A percentile compares a stretch with the other conserved stretches of the same genome.
phyloP scores from a whole-genome alignment of 306 rosid genomes.

The Aeschynomene evenia region DNA sequence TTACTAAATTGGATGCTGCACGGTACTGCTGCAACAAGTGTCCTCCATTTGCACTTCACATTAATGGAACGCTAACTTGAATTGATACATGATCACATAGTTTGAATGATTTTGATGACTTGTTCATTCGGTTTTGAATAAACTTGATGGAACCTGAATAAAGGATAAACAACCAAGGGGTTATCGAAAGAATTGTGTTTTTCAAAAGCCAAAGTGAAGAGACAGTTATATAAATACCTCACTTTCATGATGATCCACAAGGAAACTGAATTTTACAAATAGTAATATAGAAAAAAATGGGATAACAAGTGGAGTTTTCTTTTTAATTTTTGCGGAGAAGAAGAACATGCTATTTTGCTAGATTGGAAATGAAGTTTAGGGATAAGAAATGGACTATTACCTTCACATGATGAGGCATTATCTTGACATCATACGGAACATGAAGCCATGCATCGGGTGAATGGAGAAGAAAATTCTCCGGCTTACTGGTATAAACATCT shows the following conservation, averaged over 20 bases:
- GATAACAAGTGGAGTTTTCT: constrained; percentile 8
- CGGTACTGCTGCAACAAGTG: constrained; percentile 21
- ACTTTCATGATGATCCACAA: constrained; percentile 6
- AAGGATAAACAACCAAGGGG: neutral
- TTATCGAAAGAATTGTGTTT: constrained; percentile 1
- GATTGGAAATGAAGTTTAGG: neutral
- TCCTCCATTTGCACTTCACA: constrained; percentile 19
- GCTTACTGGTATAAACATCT: constrained; percentile 95
- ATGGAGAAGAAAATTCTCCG: constrained; percentile 82
- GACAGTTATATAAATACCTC: neutral
- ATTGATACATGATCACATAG: neutral
- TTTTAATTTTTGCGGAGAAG: constrained; percentile 10
- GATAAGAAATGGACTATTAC: constrained; percentile 45
- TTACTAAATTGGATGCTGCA: constrained; percentile 22
- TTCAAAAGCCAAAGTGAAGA: neutral
- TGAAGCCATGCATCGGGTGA: constrained; percentile 95
- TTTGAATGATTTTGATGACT: constrained; percentile 20
- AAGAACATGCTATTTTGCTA: neutral
- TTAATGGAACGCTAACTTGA: constrained; percentile 12
- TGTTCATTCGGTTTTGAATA: constrained; percentile 53
- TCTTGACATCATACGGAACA: constrained; percentile 89
- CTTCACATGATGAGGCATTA: constrained; percentile 97
- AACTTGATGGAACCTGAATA: constrained; percentile 65
- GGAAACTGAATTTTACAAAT: constrained; percentile 4
- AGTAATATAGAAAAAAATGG: neutral